A percentile compares a stretch with the other conserved stretches of the same genome.
Conservation (phyloP, 345 rosid species). For the Rubroshorea leprosula region DNA sequence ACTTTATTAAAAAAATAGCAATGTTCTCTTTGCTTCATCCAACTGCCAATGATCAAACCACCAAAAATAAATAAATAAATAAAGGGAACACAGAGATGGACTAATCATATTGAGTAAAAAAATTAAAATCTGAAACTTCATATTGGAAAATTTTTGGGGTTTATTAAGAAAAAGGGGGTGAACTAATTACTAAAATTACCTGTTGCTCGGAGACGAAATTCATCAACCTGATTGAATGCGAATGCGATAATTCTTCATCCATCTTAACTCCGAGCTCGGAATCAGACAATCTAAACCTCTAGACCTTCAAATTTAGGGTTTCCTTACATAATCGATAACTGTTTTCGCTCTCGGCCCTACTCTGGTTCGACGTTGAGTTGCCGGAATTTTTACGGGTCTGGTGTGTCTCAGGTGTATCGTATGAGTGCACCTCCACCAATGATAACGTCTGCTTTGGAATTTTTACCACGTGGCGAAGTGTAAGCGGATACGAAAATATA, state of each 20-base stretch:
- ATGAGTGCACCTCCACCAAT: background rate
- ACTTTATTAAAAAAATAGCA: too few relatives aligned
- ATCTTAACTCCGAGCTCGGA: conserved; percentile 25
- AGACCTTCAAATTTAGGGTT: background rate
- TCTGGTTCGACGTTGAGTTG: background rate
- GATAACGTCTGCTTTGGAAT: background rate
- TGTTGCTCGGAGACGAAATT: conserved; percentile 88
- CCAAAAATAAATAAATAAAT: background rate
- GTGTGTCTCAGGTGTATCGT: background rate
- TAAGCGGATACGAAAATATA: background rate
- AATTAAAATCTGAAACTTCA: background rate
- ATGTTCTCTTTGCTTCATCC: conserved; percentile 71
- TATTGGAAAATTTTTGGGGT: background rate
- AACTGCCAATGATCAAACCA: conserved; percentile 38
- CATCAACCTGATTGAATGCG: conserved; percentile 67
- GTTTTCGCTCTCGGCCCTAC: too few relatives aligned
- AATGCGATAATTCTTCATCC: conserved; percentile 56
- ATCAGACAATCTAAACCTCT: background rate
- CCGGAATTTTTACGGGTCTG: background rate
- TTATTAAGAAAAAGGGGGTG: background rate
- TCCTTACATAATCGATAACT: too few relatives aligned
- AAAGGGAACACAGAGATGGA: background rate
- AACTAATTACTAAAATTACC: too few relatives aligned
- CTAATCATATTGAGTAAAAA: background rate
- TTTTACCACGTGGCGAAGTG: background rate